A percentile compares a stretch with the other conserved stretches of the same genome.
These are phyloP conservation scores for Trifolium pratense DNA, from an alignment of 306 rosid species.

Conservation along the genomic window DNA sequence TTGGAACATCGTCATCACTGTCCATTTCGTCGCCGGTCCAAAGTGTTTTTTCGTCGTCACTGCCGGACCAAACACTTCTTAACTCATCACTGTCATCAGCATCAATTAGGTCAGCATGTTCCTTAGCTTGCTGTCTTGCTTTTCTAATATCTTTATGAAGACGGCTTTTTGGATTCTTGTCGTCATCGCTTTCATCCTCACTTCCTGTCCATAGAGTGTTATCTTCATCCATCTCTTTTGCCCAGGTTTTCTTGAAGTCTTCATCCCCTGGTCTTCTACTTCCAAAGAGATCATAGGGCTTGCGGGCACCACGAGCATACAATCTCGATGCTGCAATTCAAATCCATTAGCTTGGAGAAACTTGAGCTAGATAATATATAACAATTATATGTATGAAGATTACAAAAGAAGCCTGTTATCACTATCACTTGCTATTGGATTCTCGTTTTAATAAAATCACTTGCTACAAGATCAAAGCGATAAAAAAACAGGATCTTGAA, in stretches of 20 bases:
- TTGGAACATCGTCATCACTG: conserved; percentile 72
- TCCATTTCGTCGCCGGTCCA: conserved; percentile 93
- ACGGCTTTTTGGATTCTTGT: conserved; percentile 43
- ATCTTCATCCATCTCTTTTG: conserved; percentile 76
- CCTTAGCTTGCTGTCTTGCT: conserved; percentile 71
- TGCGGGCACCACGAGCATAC: conserved; percentile 54
- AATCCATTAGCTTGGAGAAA: conserved; percentile 22
- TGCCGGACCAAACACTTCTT: conserved; percentile 85
- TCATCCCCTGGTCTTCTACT: conserved; percentile 59
- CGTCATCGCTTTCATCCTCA: conserved; percentile 68
- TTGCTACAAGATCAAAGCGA: conserved; percentile 2
- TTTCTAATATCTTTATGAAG: conserved; percentile 67
- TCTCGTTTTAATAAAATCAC: conserved; percentile 5
- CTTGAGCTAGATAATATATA: background rate
- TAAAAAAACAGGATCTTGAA: background rate
- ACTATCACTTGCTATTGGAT: background rate
- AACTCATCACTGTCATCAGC: conserved; percentile 85
- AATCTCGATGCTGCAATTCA: conserved; percentile 59
- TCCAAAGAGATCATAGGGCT: conserved; percentile 72
- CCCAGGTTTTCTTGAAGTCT: conserved; percentile 74
- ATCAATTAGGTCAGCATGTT: conserved; percentile 70
- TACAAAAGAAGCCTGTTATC: conserved; percentile 4
- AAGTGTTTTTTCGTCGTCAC: conserved; percentile 86
- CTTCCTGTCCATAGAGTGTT: conserved; percentile 73
- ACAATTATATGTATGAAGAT: background rate